Evolutionary conservation across 2,329 filamentous ascomycete genomes (phyloP), one percentile per base, ranked within the genome.

Genomic region (Blumeriella jaapii): DNA sequence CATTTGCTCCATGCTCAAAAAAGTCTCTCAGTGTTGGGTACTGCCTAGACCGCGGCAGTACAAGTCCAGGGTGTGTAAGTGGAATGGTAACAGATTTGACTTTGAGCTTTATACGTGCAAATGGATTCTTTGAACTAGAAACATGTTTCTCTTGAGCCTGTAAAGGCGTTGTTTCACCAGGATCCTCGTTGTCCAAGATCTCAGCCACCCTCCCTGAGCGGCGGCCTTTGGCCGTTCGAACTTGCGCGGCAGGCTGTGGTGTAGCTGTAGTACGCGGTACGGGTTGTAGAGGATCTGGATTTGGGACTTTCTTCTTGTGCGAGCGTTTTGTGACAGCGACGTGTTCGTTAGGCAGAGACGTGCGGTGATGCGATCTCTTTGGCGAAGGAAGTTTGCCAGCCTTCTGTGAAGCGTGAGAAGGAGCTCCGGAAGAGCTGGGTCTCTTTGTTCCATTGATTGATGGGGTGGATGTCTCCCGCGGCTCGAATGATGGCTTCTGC

Each of bases 11-110:
- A 34, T 60, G 59, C 11, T 59, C 52, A 51, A 76, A 67, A 50
- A 69, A 80, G 40, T 79, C 73, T 17, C 67, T 63, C 29, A 81
- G 71, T 24, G 54, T 68, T 0, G 64, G 54, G 8, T 67, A 69
- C 33, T 74, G 61, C 46, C 66, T 72, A 0, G 68, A 31, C 34
- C 56, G 41, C 50, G 69, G 61, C 31, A 67, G 64, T 31, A 71
- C 63, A 46, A 77, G 69, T 15, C 65, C 67, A 5, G 72, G 71
- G 48, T 79, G 72, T 5, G 75, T 66, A 3, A 76, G 54, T 11
- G 75, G 75, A 24, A 79, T 63, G 20, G 58, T 54, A 2, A 63
- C 59, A n/a, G 57, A 55, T 38, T 61, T 59, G 14, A 69, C 58
- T 16, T 65, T 63, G 25, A 74, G 45, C 36, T 63, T 67, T 16